Conservation (phyloP, 176 grass and related monocot species). For the Triticum dicoccoides region DNA sequence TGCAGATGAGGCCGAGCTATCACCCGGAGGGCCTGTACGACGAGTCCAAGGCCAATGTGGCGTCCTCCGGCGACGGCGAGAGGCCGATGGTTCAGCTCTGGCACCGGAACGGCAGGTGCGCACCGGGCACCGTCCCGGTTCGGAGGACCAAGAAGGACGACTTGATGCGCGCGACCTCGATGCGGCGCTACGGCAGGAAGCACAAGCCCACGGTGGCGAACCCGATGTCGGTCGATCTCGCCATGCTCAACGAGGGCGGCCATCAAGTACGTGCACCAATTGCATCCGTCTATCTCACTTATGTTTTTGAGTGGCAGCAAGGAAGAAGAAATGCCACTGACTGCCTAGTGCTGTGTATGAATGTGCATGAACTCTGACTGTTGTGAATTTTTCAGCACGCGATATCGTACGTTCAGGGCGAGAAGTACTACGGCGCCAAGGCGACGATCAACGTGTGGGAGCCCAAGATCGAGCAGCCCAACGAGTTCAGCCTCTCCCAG, state of each 20-base stretch:
- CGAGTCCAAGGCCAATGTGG: conserved; percentile 47
- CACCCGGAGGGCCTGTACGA: conserved; percentile 58
- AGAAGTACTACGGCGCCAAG: conserved; percentile 91
- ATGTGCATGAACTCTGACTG: not conserved
- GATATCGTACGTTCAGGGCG: conserved; percentile 70
- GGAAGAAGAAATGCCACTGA: not conserved
- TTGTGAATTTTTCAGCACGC: conserved; percentile 68
- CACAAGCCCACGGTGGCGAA: conserved; percentile 31
- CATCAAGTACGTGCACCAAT: conserved; percentile 48
- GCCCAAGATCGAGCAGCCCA: conserved; percentile 72
- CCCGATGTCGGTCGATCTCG: conserved; percentile 51
- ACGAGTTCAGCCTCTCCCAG: conserved; percentile 91
- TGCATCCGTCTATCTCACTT: not conserved
- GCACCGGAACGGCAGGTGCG: conserved; percentile 67
- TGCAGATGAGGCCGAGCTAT: conserved; percentile 66
- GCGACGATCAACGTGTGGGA: conserved; percentile 95
- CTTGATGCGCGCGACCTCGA: conserved; percentile 58
- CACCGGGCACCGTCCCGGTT: conserved; percentile 59
- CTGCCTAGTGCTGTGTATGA: not conserved
- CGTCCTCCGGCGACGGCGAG: conserved; percentile 18
- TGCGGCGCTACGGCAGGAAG: conserved; percentile 71
- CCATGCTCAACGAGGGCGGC: conserved; percentile 63
- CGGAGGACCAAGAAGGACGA: conserved; percentile 64
- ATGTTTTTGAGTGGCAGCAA: not conserved
- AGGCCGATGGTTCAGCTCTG: conserved; percentile 61